These are phyloP conservation scores for Exophiala lecanii-corni DNA, from an alignment of 2,329 filamentous ascomycete genomes.

Conservation along the genomic window DNA sequence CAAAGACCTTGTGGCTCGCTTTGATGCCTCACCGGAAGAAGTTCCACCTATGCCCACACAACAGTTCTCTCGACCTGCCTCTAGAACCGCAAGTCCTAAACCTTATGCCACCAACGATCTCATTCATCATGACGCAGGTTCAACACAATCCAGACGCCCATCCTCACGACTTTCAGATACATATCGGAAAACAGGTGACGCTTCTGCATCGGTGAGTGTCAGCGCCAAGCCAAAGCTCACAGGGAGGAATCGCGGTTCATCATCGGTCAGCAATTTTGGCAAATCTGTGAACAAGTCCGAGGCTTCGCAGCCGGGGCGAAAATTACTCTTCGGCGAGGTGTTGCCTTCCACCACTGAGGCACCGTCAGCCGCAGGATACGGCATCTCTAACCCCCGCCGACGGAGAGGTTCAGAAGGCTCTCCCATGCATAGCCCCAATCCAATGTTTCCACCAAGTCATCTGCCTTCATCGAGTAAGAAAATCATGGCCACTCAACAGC, in stretches of 20 bases:
- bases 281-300: conserved; percentile 10
- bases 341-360: conserved; percentile 45
- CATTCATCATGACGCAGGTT: conserved; percentile 7
- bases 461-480: too few species aligned
- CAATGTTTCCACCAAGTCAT: conserved; percentile 32
- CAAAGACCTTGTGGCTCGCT: conserved; percentile 73
- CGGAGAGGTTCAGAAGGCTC: conserved; percentile 67
- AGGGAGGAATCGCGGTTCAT: conserved; percentile 3
- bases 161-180: conserved; percentile 5
- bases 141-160: conserved; percentile 7
- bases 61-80: conserved; percentile 31
- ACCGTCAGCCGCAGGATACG: conserved; percentile 51
- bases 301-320: conserved; percentile 33
- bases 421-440: conserved; percentile 52
- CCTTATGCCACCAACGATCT: conserved; percentile 13
- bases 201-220: conserved; percentile 2
- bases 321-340: conserved; percentile 72
- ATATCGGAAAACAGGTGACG: conserved; percentile 8
- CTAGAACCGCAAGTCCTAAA: conserved; percentile 35
- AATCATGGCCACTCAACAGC: too few species aligned
- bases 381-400: conserved; percentile 52
- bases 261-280: conserved; percentile 3
- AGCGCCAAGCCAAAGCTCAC: neutral
- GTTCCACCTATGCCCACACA: conserved; percentile 39
- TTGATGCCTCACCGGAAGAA: conserved; percentile 56